These are phyloP conservation scores for Gypsophila paniculata DNA, from an alignment of 179 eudicot species.

Conservation along the genomic window DNA sequence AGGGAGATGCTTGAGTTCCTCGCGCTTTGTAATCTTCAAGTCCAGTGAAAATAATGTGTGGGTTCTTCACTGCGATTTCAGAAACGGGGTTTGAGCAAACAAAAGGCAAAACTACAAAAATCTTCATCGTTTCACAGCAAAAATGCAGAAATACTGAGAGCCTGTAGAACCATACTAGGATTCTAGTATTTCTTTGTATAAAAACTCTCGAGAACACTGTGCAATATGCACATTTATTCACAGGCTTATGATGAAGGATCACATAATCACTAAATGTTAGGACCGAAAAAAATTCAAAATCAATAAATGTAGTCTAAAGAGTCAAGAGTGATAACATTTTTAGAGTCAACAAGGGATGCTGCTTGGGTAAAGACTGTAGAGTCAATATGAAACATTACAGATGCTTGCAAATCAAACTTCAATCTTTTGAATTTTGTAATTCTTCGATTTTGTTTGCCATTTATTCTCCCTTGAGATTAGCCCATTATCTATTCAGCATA, in stretches of 20 bases:
- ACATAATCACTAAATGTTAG: neutral
- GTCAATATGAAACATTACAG: too few relatives aligned
- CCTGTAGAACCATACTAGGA: neutral
- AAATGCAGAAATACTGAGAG: neutral
- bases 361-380: too few relatives aligned
- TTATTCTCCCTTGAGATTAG: too few relatives aligned
- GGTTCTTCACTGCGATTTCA: conserved; percentile 61
- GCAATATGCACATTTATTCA: neutral
- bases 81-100: conserved; percentile 6
- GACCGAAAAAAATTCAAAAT: too few relatives aligned
- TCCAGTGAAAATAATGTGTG: conserved; percentile 79
- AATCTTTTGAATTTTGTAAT: too few relatives aligned
- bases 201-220: neutral
- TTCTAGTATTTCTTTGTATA: neutral
- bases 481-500: neutral
- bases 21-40: conserved; percentile 93
- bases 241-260: neutral
- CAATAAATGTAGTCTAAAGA: neutral
- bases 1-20: conserved; percentile 94
- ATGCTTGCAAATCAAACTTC: too few relatives aligned
- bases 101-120: neutral
- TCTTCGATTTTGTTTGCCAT: too few relatives aligned
- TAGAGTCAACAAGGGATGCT: too few relatives aligned
- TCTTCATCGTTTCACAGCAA: neutral
- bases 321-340: too few relatives aligned